A percentile compares a stretch with the other conserved stretches of the same genome.
Conservation (phyloP, 2,329 filamentous ascomycete genomes). For the Eurotiales sp. region DNA sequence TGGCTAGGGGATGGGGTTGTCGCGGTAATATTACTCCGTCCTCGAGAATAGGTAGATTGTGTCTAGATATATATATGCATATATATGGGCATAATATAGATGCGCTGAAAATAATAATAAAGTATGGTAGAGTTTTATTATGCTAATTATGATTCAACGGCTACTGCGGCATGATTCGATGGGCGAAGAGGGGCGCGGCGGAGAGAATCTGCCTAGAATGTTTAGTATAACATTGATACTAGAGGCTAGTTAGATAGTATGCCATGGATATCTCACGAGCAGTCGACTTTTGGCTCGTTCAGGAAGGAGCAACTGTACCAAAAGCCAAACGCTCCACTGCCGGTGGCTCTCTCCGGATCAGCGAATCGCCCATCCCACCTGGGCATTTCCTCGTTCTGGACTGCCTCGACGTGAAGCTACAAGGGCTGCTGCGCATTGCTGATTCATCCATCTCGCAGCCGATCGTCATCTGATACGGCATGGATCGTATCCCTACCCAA, state of each 20-base stretch:
- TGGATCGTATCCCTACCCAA: not conserved
- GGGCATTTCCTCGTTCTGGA: too few species aligned
- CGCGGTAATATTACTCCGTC: not conserved
- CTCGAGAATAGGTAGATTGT: not conserved
- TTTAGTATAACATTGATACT: too few species aligned
- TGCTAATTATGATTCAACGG: too few species aligned
- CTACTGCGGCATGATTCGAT: too few species aligned
- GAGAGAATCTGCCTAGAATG: too few species aligned
- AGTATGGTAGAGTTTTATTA: too few species aligned
- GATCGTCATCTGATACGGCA: not conserved
- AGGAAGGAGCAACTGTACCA: not conserved
- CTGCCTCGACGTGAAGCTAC: too few species aligned
- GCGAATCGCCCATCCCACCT: slow-evolving; percentile 6
- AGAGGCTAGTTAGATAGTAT: too few species aligned
- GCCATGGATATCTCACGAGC: too few species aligned
- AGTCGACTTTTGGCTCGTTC: not conserved
- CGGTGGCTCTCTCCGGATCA: slow-evolving; percentile 14
- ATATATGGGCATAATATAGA: not conserved
- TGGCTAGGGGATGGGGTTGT: too few species aligned
- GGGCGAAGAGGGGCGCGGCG: too few species aligned
- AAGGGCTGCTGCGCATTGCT: too few species aligned
- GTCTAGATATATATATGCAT: not conserved
- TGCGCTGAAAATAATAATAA: not conserved
- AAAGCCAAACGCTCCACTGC: not conserved
- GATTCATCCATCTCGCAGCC: not conserved